Base-by-base conservation (phyloP, 805 yeast species). In the Starmerella floris region DNA sequence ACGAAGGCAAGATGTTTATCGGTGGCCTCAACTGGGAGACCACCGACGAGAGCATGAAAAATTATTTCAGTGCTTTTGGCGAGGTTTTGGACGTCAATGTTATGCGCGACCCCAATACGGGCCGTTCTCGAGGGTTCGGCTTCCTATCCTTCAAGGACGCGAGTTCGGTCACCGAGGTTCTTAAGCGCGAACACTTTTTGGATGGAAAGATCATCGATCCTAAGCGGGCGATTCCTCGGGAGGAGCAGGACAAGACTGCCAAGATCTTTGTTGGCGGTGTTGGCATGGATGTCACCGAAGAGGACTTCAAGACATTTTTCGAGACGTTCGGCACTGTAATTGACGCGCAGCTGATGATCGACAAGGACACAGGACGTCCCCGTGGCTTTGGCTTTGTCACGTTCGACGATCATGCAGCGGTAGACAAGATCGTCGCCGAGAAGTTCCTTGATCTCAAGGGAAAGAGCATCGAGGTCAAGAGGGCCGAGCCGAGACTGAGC, bases 11-110 rank as follows among this genome's bases (percentile, higher is more conserved):
- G 59, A 82, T 85, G 94, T 85, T 85, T 57, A 75, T 84, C 61
- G 98, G 98, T 50, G 98, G 98, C 39, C 74, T 88, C 55, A 91
- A 88, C 57, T 88, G 97, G 97, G 96, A 88, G 58, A 88, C 98
- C 15, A 78, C 87, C 13, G 97, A 88, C 57, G 94, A 85, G 49
- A 75, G 80, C 27, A 66, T 88, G 63, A 76, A 72, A 52, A 78
- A 76, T 42, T 88, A 88, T 60, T 88, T 88, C 60, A 67, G 79
- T 37, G 79, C 87, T 61, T 88, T 74, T 59, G 98, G 98, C 53
- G 88, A 80, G 50, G 87, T 88, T 42, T 60, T 75, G 33, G 96
- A 87, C 51, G 74, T 82, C 56, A 83, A 88, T 31, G 88, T 88
- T 48, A 88, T 91, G 97, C 79, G 91, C 55, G 97, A 88, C 59